A percentile compares a stretch with the other conserved stretches of the same genome.
Evolutionary conservation across 805 yeast species (phyloP).

Genomic region (Lipomyces chichibuensis): DNA sequence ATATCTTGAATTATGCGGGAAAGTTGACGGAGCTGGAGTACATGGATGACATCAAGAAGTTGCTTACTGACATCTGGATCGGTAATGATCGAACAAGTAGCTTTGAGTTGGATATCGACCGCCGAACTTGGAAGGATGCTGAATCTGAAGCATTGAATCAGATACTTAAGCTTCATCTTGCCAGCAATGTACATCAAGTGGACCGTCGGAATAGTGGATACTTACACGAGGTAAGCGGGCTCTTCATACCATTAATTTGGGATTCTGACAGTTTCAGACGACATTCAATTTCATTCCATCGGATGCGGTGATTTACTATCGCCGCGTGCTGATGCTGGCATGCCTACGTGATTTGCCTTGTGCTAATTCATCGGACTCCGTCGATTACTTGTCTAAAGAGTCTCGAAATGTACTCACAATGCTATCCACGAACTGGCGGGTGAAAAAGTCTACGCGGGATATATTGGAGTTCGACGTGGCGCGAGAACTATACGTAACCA

Average conservation of each 20-base stretch:
- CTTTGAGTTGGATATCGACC: slow-evolving; percentile 46
- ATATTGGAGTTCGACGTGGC: slow-evolving; percentile 57
- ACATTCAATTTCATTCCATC: slow-evolving; percentile 48
- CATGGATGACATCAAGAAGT: slow-evolving; percentile 23
- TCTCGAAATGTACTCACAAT: slow-evolving; percentile 50
- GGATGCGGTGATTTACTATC: slow-evolving; percentile 49
- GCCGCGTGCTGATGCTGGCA: slow-evolving; percentile 45
- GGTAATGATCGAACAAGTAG: slow-evolving; percentile 35
- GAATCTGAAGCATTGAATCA: slow-evolving; percentile 45
- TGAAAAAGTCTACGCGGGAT: slow-evolving; percentile 55
- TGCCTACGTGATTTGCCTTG: background rate
- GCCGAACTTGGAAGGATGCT: slow-evolving; percentile 49
- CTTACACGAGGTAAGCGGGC: slow-evolving; percentile 25
- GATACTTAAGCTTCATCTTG: slow-evolving; percentile 39
- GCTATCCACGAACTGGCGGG: slow-evolving; percentile 62
- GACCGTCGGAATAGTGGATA: background rate
- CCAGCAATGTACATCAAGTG: slow-evolving; percentile 6
- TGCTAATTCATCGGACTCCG: slow-evolving; percentile 12
- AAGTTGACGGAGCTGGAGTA: slow-evolving; percentile 21
- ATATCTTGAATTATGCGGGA: slow-evolving; percentile 7
- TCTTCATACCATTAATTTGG: background rate
- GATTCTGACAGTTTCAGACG: slow-evolving; percentile 6
- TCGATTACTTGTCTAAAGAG: slow-evolving; percentile 48
- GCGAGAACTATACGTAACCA: slow-evolving; percentile 42
- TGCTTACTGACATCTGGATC: slow-evolving; percentile 12